phyloP scores from a whole-genome alignment of 23 red algal species.

The Gracilaria gracilis region DNA sequence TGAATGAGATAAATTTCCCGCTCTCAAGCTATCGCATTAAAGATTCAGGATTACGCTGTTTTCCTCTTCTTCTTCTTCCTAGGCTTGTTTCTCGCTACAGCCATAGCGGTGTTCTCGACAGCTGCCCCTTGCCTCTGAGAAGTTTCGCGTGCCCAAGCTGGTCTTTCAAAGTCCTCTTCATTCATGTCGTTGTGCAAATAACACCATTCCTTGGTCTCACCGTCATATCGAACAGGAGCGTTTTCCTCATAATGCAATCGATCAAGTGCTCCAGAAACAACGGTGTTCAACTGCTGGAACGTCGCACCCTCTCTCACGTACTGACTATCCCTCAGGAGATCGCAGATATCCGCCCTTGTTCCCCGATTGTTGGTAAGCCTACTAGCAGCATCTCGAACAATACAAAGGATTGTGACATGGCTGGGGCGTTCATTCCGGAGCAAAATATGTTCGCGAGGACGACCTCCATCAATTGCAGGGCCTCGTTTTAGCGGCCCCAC shows the following conservation, averaged over 20 bases:
- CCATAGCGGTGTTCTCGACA: constrained; percentile 36
- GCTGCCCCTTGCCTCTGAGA: constrained; percentile 32
- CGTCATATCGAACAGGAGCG: constrained; percentile 80
- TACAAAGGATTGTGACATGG: constrained; percentile 88
- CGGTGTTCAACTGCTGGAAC: constrained; percentile 81
- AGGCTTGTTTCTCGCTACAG: constrained; percentile 44
- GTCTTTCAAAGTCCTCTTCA: constrained; percentile 72
- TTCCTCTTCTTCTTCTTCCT: constrained; percentile 70
- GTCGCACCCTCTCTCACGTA: constrained; percentile 84
- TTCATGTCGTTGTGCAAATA: constrained; percentile 87
- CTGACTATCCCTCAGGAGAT: constrained; percentile 82
- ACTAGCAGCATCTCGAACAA: constrained; percentile 85
- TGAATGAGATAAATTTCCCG: background rate
- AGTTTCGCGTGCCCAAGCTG: constrained; percentile 78
- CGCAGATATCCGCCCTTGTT: constrained; percentile 81
- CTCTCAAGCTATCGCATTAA: background rate
- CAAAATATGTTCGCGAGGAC: constrained; percentile 84
- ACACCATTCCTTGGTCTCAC: constrained; percentile 86
- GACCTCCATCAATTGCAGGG: constrained; percentile 78
- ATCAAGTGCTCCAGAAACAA: constrained; percentile 85
- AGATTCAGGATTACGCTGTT: background rate
- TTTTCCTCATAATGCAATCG: constrained; percentile 87
- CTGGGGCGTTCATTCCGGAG: constrained; percentile 86
- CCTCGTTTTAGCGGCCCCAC: constrained; percentile 84
- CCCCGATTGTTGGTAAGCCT: constrained; percentile 70